Evolutionary conservation across 306 rosid genomes (phyloP).

Genomic region (Quercus mongolica): DNA sequence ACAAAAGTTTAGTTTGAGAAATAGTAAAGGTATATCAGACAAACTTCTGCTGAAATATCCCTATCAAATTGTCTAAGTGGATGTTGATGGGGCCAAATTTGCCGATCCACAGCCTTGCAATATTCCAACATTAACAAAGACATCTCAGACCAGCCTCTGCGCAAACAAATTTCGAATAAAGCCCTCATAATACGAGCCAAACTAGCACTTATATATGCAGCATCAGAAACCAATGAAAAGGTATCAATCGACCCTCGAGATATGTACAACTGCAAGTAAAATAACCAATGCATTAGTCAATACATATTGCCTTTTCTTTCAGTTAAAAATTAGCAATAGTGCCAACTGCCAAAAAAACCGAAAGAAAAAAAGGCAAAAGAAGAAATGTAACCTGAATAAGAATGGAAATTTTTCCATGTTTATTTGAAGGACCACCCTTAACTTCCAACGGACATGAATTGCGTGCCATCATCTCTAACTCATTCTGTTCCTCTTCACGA

Average conservation of each 20-base stretch:
- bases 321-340: background rate
- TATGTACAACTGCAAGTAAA: constrained; percentile 72
- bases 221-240: constrained; percentile 93
- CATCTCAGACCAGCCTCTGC: constrained; percentile 97
- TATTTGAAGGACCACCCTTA: constrained; percentile 92
- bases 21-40: constrained; percentile 30
- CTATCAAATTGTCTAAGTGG: constrained; percentile 88
- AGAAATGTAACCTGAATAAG: constrained; percentile 70
- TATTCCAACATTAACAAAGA: constrained; percentile 87
- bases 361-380: background rate
- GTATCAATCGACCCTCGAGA: constrained; percentile 84
- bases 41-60: constrained; percentile 81
- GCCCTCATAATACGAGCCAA: constrained; percentile 95
- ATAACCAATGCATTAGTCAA: constrained; percentile 27
- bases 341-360: constrained; percentile 11
- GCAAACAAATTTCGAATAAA: constrained; percentile 83
- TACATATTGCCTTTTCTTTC: background rate
- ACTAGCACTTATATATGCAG: constrained; percentile 95
- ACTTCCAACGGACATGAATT: constrained; percentile 79
- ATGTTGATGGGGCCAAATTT: constrained; percentile 94
- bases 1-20: constrained; percentile 7
- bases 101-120: constrained; percentile 97
- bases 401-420: constrained; percentile 93
- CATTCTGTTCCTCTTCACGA: constrained; percentile 96
- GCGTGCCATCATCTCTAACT: constrained; percentile 79